Evolutionary conservation across 2,329 filamentous ascomycete species (phyloP), one percentile per base, ranked within the genome.

Genomic region (Alternaria brassicicola): DNA sequence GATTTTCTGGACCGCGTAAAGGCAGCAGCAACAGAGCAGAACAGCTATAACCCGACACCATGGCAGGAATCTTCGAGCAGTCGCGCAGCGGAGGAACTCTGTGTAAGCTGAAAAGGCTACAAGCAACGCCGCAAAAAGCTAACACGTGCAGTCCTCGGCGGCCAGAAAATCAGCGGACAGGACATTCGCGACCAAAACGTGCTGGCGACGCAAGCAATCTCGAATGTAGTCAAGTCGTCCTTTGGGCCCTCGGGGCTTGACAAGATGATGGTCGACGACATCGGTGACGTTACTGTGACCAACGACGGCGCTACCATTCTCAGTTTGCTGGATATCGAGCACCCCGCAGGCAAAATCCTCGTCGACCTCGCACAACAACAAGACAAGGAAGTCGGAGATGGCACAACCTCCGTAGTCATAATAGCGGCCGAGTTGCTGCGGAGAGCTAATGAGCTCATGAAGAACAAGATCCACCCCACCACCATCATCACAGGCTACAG

Each of bases 251-350:
- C 92, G 63, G 95, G 95, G 47, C 86, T 99, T 67, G 95, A 99
- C 79, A 99, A 99, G 87, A 99, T 99, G 95, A 98, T 99, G 95
- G 95, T 99, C 72, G 95, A 99, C 82, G 95, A 99, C 78, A 98
- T 99, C 78, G 95, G 95, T 76, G 95, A 99, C 83, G 95, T 99
- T 59, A 99, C 95, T 61, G 95, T 99, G 58, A 99, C 95, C 67
- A 99, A 99, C 81, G 95, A 99, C 80, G 95, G 95, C 76, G 95
- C 95, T 54, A 99, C 95, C 31, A 99, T 99, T 74, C 87, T 99
- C 68, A 92, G 88, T 78, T 85, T 99, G 75, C 87, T 99, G 76
- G 95, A 98, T 76, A 93, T 99, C 74, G 94, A 99, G 79, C 93
- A 99, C 81, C 95, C 95, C 53, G 95, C 95, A 55, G 95, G 95